Base-by-base conservation (phyloP, 805 yeast genomes). In the Cyberlindnera japonica region DNA sequence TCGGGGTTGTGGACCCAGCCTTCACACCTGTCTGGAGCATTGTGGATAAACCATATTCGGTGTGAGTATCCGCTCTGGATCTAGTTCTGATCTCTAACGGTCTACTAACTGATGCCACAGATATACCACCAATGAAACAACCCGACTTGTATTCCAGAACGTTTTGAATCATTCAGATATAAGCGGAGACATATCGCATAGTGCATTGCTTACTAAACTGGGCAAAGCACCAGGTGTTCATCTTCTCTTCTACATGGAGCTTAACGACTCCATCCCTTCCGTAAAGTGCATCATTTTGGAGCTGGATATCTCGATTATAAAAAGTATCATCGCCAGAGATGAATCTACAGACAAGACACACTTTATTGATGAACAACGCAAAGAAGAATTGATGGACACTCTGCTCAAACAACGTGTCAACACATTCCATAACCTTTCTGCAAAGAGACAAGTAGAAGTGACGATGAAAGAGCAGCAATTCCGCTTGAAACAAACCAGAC, bases 21-120 rank as follows among this genome's bases (percentile, higher is more conserved):
- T 47, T 23, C 20, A 51, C 57, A 5, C 61, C 61, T 1, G 19
- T 55, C 0, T 56, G 61, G 61, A 32, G 56, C 15, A 52, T 56
- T 3, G 43, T 55, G 5, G 59, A 55, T 22, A 54, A 55, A 33
- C 56, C 59, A 7, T 55, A 56, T 27, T 43, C 45, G 20, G 53
- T 56, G 57, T 54, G 23, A 45, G 56, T 53, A 17, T n/a, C 15
- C 16, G 18, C 24, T 17, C 16, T 22, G 3, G 8, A 31, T 6
- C 25, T 21, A 15, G 17, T n/a, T n/a, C n/a, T n/a, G n/a, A n/a
- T n/a, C n/a, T n/a, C n/a, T n/a, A n/a, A n/a, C n/a, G n/a, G n/a
- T n/a, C n/a, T n/a, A n/a, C n/a, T n/a, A n/a, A n/a, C n/a, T n/a
- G n/a, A n/a, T 13, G n/a, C 3, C 9, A 14, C 25, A 54, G 59